A percentile compares a stretch with the other conserved stretches of the same genome.
phyloP scores from a whole-genome alignment of 768 basidiomycete species.

The Phallus indusiatus region DNA sequence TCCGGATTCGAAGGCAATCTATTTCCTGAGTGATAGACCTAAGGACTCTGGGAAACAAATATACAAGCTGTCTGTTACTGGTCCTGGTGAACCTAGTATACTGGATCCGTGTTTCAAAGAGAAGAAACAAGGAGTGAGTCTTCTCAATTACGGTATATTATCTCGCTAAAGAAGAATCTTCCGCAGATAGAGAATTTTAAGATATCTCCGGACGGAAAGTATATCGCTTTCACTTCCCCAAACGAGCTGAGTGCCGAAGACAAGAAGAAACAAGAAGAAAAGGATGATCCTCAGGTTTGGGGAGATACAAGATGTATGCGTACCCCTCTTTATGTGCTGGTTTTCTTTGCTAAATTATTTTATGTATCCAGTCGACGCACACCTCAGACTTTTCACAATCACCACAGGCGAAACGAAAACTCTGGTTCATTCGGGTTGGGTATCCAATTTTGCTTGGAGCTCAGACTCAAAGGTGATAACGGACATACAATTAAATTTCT shows the following conservation, averaged over 20 bases:
- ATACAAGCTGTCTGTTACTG: not conserved
- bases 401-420: slow-evolving; percentile 3
- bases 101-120: not conserved
- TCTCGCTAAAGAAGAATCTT: not conserved
- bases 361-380: not conserved
- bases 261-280: slow-evolving; percentile 8
- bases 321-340: not conserved
- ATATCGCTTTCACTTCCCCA: slow-evolving; percentile 8
- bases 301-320: slow-evolving; percentile 5
- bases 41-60: not conserved
- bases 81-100: slow-evolving; percentile 6
- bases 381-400: not conserved
- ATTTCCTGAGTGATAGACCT: slow-evolving; percentile 9
- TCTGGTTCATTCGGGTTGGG: not conserved
- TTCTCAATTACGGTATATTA: not conserved
- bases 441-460: not conserved
- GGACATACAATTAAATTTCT: not conserved
- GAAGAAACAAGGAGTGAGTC: not conserved
- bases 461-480: slow-evolving; percentile 1
- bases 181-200: not conserved
- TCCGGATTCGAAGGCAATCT: not conserved
- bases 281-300: slow-evolving; percentile 11
- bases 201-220: slow-evolving; percentile 11
- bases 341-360: not conserved
- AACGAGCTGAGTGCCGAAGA: slow-evolving; percentile 10